These are phyloP conservation scores for Euphorbia celastroides DNA, from an alignment of 441 rosid genomes.

Conservation along the genomic window DNA sequence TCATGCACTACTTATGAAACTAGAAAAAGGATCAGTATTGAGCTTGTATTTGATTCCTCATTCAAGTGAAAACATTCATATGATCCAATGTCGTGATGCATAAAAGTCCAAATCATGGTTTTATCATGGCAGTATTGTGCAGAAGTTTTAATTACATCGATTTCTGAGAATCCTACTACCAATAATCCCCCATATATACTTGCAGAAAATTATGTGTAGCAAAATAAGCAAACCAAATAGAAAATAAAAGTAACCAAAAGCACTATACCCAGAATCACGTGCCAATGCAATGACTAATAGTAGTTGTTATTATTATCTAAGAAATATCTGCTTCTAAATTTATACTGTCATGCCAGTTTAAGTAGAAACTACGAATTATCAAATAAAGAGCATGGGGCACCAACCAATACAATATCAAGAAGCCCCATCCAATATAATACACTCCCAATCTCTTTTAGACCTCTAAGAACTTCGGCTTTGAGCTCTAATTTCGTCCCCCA, in stretches of 20 bases:
- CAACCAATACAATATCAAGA: conserved; percentile 92
- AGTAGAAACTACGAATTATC: background rate
- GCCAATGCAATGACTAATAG: background rate
- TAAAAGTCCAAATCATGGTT: background rate
- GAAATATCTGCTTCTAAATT: background rate
- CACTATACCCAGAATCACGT: background rate
- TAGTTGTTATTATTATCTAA: background rate
- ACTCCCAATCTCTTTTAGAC: conserved; percentile 97
- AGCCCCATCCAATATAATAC: conserved; percentile 92
- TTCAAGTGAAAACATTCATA: background rate
- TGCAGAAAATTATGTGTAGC: conserved; percentile 4
- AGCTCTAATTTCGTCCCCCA: conserved; percentile 93
- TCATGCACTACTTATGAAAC: background rate
- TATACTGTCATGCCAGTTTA: conserved; percentile 1
- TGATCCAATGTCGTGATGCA: background rate
- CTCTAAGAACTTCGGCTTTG: conserved; percentile 86
- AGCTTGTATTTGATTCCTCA: background rate
- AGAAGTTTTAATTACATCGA: too few species aligned
- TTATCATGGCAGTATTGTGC: background rate
- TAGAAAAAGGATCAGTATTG: background rate
- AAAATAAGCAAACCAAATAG: background rate
- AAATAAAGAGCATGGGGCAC: conserved; percentile 30
- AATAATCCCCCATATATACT: background rate
- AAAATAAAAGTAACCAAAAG: background rate
- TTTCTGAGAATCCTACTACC: background rate